A percentile compares a stretch with the other conserved stretches of the same genome.
These are phyloP conservation scores for Tilletia indica DNA, from an alignment of 1,284 basidiomycete genomes.

Conservation along the genomic window DNA sequence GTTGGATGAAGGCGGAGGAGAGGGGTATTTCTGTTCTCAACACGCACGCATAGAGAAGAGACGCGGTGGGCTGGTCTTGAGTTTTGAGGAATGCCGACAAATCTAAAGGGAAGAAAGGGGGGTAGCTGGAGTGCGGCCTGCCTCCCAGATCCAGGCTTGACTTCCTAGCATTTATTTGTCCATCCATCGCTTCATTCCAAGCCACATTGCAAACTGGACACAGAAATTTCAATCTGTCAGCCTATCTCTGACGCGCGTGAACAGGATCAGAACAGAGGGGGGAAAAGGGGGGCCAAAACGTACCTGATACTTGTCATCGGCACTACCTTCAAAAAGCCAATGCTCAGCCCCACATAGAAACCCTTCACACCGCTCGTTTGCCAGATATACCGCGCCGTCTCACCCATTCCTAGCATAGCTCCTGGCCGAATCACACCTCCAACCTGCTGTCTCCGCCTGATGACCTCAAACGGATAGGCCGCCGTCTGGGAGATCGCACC, in stretches of 20 bases:
- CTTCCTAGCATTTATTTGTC: conserved; percentile 33
- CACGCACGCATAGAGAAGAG: too few relatives aligned
- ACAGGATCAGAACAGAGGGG: not conserved
- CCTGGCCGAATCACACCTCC: conserved; percentile 62
- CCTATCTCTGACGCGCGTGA: not conserved
- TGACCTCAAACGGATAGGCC: conserved; percentile 94
- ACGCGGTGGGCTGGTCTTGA: too few relatives aligned
- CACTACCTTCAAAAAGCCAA: conserved; percentile 93
- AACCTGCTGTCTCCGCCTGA: conserved; percentile 91
- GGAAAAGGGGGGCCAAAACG: conserved; percentile 7
- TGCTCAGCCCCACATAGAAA: conserved; percentile 88
- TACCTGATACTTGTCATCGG: conserved; percentile 72
- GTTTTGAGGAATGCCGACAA: too few relatives aligned
- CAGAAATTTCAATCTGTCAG: not conserved
- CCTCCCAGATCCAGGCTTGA: too few relatives aligned
- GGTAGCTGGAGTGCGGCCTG: too few relatives aligned
- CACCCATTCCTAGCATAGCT: conserved; percentile 45
- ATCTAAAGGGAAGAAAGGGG: too few relatives aligned
- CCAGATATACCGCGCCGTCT: conserved; percentile 65
- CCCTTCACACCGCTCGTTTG: conserved; percentile 72
- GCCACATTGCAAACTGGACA: conserved; percentile 47
- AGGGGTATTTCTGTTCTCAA: too few relatives aligned
- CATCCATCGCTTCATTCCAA: conserved; percentile 53
- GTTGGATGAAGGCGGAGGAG: too few relatives aligned
- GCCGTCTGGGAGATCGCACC: conserved; percentile 85